A percentile compares a stretch with the other conserved stretches of the same genome.
Evolutionary conservation across 768 basidiomycete genomes (phyloP).

Genomic region (Dacryopinax primogenitus): DNA sequence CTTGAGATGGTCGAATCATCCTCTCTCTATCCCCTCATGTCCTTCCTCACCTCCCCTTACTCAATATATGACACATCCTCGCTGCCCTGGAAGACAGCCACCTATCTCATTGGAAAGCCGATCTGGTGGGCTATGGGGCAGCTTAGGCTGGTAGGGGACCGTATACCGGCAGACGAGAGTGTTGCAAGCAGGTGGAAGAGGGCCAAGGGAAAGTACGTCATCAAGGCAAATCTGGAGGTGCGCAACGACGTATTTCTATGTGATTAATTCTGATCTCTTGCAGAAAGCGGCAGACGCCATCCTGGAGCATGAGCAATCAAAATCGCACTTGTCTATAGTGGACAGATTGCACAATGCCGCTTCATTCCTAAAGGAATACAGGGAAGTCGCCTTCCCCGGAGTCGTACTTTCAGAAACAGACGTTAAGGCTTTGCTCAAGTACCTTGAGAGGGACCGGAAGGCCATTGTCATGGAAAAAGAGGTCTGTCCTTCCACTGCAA

Average conservation of each 20-base stretch:
- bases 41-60: constrained; percentile 43
- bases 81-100: constrained; percentile 53
- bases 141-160: constrained; percentile 50
- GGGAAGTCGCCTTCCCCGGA: constrained; percentile 29
- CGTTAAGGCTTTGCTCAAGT: constrained; percentile 56
- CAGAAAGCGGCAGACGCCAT: constrained; percentile 46
- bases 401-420: constrained; percentile 46
- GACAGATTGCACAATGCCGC: constrained; percentile 51
- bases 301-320: constrained; percentile 33
- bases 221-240: constrained; percentile 48
- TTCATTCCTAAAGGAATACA: constrained; percentile 50
- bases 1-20: constrained; percentile 44
- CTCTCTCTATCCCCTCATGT: constrained; percentile 36
- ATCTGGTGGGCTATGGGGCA: constrained; percentile 81
- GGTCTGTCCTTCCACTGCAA: constrained; percentile 33
- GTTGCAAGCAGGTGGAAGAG: constrained; percentile 39
- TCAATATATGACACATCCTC: constrained; percentile 61
- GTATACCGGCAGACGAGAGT: constrained; percentile 36
- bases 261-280: background rate
- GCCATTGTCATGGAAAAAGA: constrained; percentile 52
- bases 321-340: constrained; percentile 36
- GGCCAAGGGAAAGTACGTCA: constrained; percentile 59
- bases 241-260: constrained; percentile 3
- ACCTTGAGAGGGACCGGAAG: constrained; percentile 61
- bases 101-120: constrained; percentile 61